A percentile compares a stretch with the other conserved stretches of the same genome.
phyloP scores from a whole-genome alignment of 176 grass and related monocot species.

The Phragmites australis region DNA sequence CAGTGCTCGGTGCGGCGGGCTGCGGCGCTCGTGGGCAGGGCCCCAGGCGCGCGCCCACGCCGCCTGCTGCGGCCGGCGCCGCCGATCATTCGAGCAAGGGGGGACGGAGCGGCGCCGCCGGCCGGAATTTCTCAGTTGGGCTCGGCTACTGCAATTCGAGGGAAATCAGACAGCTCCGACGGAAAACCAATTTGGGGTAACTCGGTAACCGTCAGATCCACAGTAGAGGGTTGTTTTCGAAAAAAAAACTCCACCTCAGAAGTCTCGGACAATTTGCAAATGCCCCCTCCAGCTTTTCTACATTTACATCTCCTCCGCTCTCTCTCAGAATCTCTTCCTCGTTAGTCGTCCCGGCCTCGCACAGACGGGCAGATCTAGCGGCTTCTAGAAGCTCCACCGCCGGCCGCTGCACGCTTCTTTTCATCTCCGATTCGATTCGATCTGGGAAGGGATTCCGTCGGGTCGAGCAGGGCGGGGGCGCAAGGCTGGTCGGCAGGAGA shows the following conservation, averaged over 20 bases:
- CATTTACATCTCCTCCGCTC: conserved; percentile 19
- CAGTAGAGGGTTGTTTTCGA: neutral
- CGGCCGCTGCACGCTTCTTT: neutral
- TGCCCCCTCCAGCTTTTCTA: neutral
- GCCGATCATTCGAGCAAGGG: conserved; percentile 32
- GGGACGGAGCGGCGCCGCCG: neutral
- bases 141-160: neutral
- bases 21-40: conserved; percentile 41
- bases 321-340: too few species aligned
- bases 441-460: neutral
- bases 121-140: neutral
- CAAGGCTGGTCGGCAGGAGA: conserved; percentile 9
- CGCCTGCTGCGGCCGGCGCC: conserved; percentile 49
- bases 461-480: neutral
- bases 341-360: too few species aligned
- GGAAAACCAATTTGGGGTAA: neutral
- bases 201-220: neutral
- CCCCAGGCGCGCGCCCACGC: conserved; percentile 37
- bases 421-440: neutral
- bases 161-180: too few species aligned
- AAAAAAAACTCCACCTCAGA: too few species aligned
- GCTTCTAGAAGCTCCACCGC: neutral
- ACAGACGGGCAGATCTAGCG: too few species aligned
- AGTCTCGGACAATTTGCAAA: neutral
- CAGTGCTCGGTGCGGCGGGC: conserved; percentile 29